A percentile compares a stretch with the other conserved stretches of the same genome.
Conservation (phyloP, 2,329 filamentous ascomycete species). For the Chrysoporthe austroafricana region DNA sequence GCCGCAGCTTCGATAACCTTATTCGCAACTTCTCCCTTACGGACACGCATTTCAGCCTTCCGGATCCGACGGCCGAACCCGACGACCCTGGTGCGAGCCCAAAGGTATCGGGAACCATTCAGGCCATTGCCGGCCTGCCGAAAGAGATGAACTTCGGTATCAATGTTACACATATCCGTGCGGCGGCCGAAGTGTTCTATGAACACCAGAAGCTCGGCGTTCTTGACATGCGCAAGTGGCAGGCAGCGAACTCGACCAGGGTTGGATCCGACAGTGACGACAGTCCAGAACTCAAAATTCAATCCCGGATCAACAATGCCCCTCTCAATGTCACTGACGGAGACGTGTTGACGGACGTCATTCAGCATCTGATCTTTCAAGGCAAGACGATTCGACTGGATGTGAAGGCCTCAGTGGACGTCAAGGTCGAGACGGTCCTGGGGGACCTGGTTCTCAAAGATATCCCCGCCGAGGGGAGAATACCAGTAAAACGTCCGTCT, state of each 20-base stretch:
- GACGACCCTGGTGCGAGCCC: slow-evolving; percentile 74
- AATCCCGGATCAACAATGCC: slow-evolving; percentile 75
- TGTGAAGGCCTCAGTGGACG: slow-evolving; percentile 80
- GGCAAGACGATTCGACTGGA: slow-evolving; percentile 69
- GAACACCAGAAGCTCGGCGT: slow-evolving; percentile 77
- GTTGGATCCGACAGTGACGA: slow-evolving; percentile 58
- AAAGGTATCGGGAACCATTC: slow-evolving; percentile 79
- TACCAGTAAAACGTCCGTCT: slow-evolving; percentile 93
- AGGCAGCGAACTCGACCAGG: slow-evolving; percentile 79
- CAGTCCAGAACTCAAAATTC: slow-evolving; percentile 69
- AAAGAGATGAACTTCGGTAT: slow-evolving; percentile 86
- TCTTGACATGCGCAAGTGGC: slow-evolving; percentile 81
- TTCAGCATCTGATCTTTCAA: slow-evolving; percentile 81
- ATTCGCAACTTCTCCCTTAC: slow-evolving; percentile 87
- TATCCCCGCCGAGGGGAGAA: slow-evolving; percentile 82
- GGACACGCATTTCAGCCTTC: slow-evolving; percentile 84
- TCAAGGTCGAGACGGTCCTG: slow-evolving; percentile 79
- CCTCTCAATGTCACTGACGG: slow-evolving; percentile 83
- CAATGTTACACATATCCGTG: slow-evolving; percentile 75
- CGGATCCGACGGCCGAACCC: slow-evolving; percentile 78
- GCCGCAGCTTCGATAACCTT: slow-evolving; percentile 77
- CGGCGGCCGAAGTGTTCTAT: slow-evolving; percentile 81
- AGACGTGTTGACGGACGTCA: slow-evolving; percentile 76
- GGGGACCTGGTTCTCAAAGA: slow-evolving; percentile 80
- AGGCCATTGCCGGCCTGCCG: slow-evolving; percentile 78